Conservation (phyloP, 1,139 yeast species). For the Suhomyces bribrorum region DNA sequence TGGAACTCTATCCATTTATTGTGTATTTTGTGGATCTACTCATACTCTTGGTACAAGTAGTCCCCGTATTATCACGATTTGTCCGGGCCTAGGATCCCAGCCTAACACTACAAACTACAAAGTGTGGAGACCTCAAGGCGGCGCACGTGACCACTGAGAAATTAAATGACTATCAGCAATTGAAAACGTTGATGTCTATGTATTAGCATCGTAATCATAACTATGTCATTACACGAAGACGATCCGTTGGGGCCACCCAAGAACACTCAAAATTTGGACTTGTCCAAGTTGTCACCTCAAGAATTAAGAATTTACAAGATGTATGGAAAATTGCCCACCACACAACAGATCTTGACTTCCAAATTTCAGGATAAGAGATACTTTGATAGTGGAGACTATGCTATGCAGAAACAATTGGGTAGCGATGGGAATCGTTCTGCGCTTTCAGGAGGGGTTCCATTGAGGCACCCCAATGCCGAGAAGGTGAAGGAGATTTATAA, state of each 20-base stretch:
- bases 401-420: slow-evolving; percentile 69
- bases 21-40: slow-evolving; percentile 33
- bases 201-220: neutral
- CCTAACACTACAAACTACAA: neutral
- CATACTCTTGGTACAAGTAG: slow-evolving; percentile 18
- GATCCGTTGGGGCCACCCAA: slow-evolving; percentile 52
- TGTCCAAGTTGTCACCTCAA: slow-evolving; percentile 63
- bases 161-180: slow-evolving; percentile 10
- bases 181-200: slow-evolving; percentile 2
- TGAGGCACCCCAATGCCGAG: slow-evolving; percentile 52
- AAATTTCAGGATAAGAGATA: slow-evolving; percentile 87
- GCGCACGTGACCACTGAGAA: slow-evolving; percentile 9
- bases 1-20: slow-evolving; percentile 39
- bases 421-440: slow-evolving; percentile 26
- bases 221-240: slow-evolving; percentile 32
- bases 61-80: slow-evolving; percentile 11
- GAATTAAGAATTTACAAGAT: slow-evolving; percentile 70
- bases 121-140: slow-evolving; percentile 2
- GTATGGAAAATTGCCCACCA: slow-evolving; percentile 88
- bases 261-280: slow-evolving; percentile 51
- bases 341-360: slow-evolving; percentile 76
- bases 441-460: slow-evolving; percentile 36
- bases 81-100: too few relatives aligned
- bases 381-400: slow-evolving; percentile 97
- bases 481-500: slow-evolving; percentile 50